Conservation (phyloP, 331 rosid genomes). For the Dryas integrifolia region DNA sequence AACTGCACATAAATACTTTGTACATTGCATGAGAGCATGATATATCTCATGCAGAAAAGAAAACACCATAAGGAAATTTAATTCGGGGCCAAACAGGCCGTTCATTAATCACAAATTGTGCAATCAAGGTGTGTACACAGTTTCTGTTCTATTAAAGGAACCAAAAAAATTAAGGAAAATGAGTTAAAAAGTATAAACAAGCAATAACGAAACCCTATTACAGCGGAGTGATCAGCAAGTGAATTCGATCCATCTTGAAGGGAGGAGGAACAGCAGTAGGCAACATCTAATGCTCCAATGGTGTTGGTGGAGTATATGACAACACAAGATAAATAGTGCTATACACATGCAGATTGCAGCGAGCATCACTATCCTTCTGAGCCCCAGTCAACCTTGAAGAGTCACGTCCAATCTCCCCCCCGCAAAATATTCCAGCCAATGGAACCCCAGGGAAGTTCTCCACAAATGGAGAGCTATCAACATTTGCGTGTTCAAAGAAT, state of each 20-base stretch:
- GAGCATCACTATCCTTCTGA: constrained; percentile 33
- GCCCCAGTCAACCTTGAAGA: constrained; percentile 28
- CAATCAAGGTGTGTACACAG: neutral
- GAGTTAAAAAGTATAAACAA: neutral
- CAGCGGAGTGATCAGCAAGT: neutral
- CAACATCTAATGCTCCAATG: constrained; percentile 30
- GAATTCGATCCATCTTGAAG: neutral
- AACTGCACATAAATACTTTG: neutral
- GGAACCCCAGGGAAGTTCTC: constrained; percentile 52
- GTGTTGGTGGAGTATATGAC: constrained; percentile 46
- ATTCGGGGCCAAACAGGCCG: neutral
- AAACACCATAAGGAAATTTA: neutral
- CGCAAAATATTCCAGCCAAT: constrained; percentile 60
- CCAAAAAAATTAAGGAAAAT: neutral
- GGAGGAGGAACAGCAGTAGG: neutral
- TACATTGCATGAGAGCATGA: neutral
- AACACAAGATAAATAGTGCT: constrained; percentile 65
- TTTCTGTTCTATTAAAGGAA: neutral
- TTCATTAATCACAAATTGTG: neutral
- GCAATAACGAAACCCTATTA: neutral
- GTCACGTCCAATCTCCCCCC: constrained; percentile 68
- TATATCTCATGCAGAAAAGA: neutral
- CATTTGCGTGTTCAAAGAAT: constrained; percentile 49
- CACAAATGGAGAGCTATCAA: constrained; percentile 56
- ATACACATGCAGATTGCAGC: constrained; percentile 57